phyloP scores from a whole-genome alignment of 208 protist species.

The Acanthamoeba royreba region DNA sequence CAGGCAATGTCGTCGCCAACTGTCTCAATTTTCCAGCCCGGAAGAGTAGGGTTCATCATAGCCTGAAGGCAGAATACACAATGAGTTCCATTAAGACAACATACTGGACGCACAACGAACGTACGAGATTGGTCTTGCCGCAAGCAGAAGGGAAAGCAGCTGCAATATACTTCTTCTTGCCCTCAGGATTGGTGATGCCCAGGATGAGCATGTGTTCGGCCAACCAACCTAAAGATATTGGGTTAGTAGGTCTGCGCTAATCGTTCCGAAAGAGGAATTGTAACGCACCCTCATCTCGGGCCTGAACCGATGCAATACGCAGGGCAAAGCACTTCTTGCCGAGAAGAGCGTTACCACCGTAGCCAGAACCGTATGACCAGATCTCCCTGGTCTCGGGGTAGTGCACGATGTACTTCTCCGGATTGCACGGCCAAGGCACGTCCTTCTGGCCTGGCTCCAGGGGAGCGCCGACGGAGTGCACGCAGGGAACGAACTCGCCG shows the following conservation, averaged over 20 bases:
- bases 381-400: slow-evolving; percentile 75
- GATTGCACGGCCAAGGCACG: slow-evolving; percentile 75
- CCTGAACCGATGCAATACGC: slow-evolving; percentile 77
- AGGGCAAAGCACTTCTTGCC: slow-evolving; percentile 87
- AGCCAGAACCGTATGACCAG: slow-evolving; percentile 78
- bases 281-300: slow-evolving; percentile 52
- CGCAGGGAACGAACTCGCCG: slow-evolving; percentile 71
- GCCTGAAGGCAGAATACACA: not conserved
- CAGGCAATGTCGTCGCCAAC: slow-evolving; percentile 85
- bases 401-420: slow-evolving; percentile 73
- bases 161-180: slow-evolving; percentile 79
- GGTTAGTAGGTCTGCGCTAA: not conserved
- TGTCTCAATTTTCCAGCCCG: slow-evolving; percentile 76
- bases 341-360: slow-evolving; percentile 85
- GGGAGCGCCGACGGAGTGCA: slow-evolving; percentile 75
- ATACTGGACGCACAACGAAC: not conserved
- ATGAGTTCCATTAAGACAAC: not conserved
- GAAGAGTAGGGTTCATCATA: slow-evolving; percentile 74
- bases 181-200: slow-evolving; percentile 73
- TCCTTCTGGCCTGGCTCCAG: slow-evolving; percentile 67
- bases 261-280: not conserved
- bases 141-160: slow-evolving; percentile 83
- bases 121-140: slow-evolving; percentile 84
- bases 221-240: slow-evolving; percentile 71
- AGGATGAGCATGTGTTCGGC: slow-evolving; percentile 87